Evolutionary conservation across 768 basidiomycete species (phyloP).

Genomic region (Erythrobasidium yunnanense): DNA sequence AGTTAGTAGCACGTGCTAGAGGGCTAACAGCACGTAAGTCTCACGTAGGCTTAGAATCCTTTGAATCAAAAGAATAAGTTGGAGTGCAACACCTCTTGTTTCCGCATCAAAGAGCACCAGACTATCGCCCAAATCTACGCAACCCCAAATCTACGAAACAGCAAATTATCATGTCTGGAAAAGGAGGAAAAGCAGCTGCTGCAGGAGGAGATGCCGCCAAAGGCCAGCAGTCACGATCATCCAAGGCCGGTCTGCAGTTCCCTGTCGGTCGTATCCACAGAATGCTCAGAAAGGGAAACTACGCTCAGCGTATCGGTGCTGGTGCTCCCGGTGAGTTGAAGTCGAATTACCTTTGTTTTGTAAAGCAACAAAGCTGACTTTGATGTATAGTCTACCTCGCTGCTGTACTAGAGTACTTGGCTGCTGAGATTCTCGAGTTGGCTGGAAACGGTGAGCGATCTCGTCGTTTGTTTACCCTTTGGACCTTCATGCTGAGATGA

Average conservation of each 20-base stretch:
- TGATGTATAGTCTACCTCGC: constrained; percentile 57
- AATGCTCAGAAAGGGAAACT: constrained; percentile 67
- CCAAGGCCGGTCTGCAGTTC: constrained; percentile 51
- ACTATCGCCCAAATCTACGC: constrained; percentile 30
- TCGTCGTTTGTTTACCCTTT: not conserved
- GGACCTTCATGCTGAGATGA: not conserved
- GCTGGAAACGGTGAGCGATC: constrained; percentile 60
- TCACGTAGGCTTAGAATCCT: no score
- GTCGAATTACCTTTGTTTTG: constrained; percentile 58
- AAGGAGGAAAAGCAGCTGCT: constrained; percentile 12
- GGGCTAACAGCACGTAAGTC: no score
- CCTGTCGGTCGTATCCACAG: constrained; percentile 75
- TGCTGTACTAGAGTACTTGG: constrained; percentile 75
- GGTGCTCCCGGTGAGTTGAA: constrained; percentile 86
- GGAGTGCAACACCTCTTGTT: constrained; percentile 7
- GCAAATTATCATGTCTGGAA: constrained; percentile 30
- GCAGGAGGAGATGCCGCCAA: constrained; percentile 15
- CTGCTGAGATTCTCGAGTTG: constrained; percentile 75
- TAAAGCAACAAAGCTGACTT: constrained; percentile 26
- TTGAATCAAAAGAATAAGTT: no score
- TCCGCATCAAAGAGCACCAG: constrained; percentile 33
- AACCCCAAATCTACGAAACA: no score
- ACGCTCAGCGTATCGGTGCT: constrained; percentile 75
- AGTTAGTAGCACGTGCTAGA: no score
- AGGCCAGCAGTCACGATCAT: constrained; percentile 51